Evolutionary conservation across 768 basidiomycete genomes (phyloP), one percentile per base, ranked within the genome.

Genomic region (Butyriboletus loyo): DNA sequence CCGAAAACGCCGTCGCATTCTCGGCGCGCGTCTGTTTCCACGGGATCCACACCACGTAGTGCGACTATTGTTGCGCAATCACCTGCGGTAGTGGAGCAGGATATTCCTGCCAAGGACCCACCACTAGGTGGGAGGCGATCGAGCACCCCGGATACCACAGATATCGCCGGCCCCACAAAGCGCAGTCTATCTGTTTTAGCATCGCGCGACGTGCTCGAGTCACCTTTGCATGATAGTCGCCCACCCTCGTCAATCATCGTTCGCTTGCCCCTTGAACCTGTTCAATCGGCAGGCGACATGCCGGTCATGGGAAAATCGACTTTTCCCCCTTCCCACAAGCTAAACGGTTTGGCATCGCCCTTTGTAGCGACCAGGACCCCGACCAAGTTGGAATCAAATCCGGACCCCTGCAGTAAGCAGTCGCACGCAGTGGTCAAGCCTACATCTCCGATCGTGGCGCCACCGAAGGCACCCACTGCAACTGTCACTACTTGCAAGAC

Each of bases 191-290:
- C 56, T 24, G 32, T 15, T 28, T 36, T 57, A n/a, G 48, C 59
- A 1, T 45, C 55, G 13, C 48, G 59, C 19, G 62, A 66, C 13
- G 25, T 41, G 27, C 39, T 44, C 24, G 64, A 62, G 31, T 43
- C 55, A 39, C 49, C 57, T 17, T 27, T 45, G 22, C 46, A 53
- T 3, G 50, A 57, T 31, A 55, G 56, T 41, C 17, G 37, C 7
- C 60, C 61, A 5, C 58, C 56, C 11, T 65, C 65, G 19, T 57
- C 65, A 4, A 65, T 63, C 34, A n/a, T 55, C 32, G n/a, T 65
- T 48, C 57, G 61, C 27, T 65, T 54, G 3, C 60, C 65, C 3
- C 43, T 52, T 14, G 49, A 50, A 31, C 42, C 53, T 40, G 36
- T 19, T 17, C 57, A 19, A 11, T 41, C 46, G n/a, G 37, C 49